These are phyloP conservation scores for Suillus subluteus DNA, from an alignment of 768 basidiomycete genomes.

Conservation along the genomic window DNA sequence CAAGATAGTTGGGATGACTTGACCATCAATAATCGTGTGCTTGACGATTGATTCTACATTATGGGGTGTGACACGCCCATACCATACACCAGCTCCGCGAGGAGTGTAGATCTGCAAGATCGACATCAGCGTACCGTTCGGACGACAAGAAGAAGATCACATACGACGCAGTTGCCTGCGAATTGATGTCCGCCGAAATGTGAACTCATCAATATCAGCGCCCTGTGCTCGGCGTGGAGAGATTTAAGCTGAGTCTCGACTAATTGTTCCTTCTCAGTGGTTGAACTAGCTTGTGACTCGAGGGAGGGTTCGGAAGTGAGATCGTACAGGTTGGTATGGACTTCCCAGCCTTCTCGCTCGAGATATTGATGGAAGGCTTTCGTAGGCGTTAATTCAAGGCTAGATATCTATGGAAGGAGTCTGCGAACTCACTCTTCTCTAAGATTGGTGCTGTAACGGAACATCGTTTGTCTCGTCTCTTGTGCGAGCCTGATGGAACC, in stretches of 20 bases:
- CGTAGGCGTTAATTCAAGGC: conserved; percentile 9
- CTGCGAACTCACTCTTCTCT: conserved; percentile 57
- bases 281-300: conserved; percentile 30
- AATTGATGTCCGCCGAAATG: conserved; percentile 95
- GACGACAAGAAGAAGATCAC: conserved; percentile 34
- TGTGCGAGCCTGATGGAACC: conserved; percentile 77
- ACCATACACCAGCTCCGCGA: conserved; percentile 86
- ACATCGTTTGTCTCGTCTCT: conserved; percentile 90
- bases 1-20: conserved; percentile 84
- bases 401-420: background rate
- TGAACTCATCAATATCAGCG: conserved; percentile 83
- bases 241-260: conserved; percentile 48
- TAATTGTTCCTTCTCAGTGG: conserved; percentile 49
- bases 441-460: conserved; percentile 85
- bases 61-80: conserved; percentile 90
- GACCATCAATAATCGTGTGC: conserved; percentile 85
- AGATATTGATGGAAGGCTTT: conserved; percentile 67
- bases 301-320: conserved; percentile 38
- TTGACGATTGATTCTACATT: conserved; percentile 85
- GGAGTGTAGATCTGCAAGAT: conserved; percentile 78
- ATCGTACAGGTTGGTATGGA: conserved; percentile 74
- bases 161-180: conserved; percentile 86
- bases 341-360: conserved; percentile 72
- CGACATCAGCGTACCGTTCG: conserved; percentile 5
- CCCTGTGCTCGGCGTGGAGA: conserved; percentile 61